Evolutionary conservation across 176 grass and related monocot species (phyloP).

Genomic region (Eremochloa ophiuroides): DNA sequence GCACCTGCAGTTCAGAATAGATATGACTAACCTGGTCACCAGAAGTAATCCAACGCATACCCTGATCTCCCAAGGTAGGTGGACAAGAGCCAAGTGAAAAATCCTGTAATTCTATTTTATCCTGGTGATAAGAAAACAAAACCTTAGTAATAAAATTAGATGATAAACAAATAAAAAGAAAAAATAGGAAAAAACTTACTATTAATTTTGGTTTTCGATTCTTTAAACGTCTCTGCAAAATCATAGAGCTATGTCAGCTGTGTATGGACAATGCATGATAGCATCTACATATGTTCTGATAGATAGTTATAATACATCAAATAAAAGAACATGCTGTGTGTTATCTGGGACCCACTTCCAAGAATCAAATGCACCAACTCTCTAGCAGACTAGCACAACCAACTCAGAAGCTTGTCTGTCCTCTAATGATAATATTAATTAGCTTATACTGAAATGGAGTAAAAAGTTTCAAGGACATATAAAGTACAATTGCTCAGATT

Average conservation of each 20-base stretch:
- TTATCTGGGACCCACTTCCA: neutral
- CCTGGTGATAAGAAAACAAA: conserved; percentile 43
- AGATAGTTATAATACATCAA: conserved; percentile 9
- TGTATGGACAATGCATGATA: neutral
- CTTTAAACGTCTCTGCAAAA: conserved; percentile 84
- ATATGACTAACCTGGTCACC: conserved; percentile 57
- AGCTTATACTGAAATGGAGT: neutral
- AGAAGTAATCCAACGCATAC: conserved; percentile 79
- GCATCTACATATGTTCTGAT: conserved; percentile 1
- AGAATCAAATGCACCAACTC: neutral
- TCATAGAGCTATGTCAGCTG: conserved; percentile 16
- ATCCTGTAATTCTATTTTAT: conserved; percentile 95
- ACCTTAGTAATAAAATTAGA: conserved; percentile 22
- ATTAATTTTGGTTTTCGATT: conserved; percentile 76
- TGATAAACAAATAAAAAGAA: conserved; percentile 25
- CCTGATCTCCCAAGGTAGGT: conserved; percentile 74
- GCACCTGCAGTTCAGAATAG: conserved; percentile 6
- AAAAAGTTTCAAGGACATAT: neutral
- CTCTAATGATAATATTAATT: neutral
- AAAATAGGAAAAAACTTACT: conserved; percentile 46
- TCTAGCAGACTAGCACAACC: neutral
- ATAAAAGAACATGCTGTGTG: neutral
- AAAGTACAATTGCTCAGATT: neutral
- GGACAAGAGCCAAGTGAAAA: conserved; percentile 80
- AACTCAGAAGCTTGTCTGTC: neutral